Conservation (phyloP, 129 eudicot genomes). For the Mikania micrantha region DNA sequence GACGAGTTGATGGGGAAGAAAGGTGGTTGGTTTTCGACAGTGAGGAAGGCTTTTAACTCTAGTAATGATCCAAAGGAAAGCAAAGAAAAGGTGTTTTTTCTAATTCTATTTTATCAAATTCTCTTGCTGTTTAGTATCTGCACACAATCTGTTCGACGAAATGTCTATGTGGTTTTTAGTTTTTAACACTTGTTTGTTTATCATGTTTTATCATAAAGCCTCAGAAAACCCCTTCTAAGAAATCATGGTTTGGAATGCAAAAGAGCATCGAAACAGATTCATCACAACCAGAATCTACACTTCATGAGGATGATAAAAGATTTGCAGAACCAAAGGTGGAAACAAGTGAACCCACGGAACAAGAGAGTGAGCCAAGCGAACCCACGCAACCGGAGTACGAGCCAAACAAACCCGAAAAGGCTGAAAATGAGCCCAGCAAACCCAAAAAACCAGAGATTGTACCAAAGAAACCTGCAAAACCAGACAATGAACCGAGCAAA, state of each 20-base stretch:
- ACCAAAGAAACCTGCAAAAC: slow-evolving; percentile 9
- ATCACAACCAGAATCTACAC: slow-evolving; percentile 21
- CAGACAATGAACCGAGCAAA: slow-evolving; percentile 18
- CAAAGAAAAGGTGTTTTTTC: not conserved
- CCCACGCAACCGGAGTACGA: not conserved
- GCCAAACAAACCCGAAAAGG: not conserved
- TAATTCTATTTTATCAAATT: not conserved
- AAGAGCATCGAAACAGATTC: slow-evolving; percentile 29
- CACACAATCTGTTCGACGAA: not conserved
- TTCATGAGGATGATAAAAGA: slow-evolving; percentile 21
- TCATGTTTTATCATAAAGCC: slow-evolving; percentile 1
- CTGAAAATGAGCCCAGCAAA: not conserved
- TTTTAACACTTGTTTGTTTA: not conserved
- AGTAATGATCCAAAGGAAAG: slow-evolving; percentile 2
- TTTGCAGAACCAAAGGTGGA: slow-evolving; percentile 9
- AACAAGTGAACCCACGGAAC: slow-evolving; percentile 16
- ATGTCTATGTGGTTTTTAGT: not conserved
- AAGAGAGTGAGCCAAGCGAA: not conserved
- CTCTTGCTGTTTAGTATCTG: not conserved
- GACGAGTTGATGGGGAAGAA: slow-evolving; percentile 2
- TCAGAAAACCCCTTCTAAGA: slow-evolving; percentile 28
- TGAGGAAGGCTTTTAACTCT: not conserved
- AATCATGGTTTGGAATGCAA: slow-evolving; percentile 36
- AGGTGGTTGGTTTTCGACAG: slow-evolving; percentile 10
- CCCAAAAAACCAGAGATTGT: slow-evolving; percentile 13